Conservation (phyloP, 345 rosid species). For the Pugionium dolabratum region DNA sequence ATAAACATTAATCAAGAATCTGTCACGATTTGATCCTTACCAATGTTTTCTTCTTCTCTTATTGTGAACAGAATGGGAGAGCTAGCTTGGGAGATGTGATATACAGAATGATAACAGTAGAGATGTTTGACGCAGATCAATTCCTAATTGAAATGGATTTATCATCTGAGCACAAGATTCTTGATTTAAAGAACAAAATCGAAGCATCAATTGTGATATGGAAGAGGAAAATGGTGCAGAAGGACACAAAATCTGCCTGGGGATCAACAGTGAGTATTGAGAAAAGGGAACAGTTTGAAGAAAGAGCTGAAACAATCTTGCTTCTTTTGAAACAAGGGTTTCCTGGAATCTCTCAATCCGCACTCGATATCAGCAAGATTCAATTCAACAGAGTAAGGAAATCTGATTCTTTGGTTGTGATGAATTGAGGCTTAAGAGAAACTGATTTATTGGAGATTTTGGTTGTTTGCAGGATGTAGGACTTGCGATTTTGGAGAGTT, state of each 20-base stretch:
- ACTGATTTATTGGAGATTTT: not conserved
- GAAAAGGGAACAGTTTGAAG: constrained; percentile 90
- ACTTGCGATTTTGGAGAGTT: constrained; percentile 80
- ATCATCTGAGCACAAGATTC: constrained; percentile 77
- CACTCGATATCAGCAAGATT: constrained; percentile 45
- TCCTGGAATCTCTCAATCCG: constrained; percentile 80
- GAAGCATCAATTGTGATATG: constrained; percentile 92
- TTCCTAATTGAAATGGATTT: constrained; percentile 70
- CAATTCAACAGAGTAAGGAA: constrained; percentile 40
- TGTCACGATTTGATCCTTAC: constrained; percentile 15
- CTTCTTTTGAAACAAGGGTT: constrained; percentile 72
- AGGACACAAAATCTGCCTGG: constrained; percentile 79
- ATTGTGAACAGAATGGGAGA: constrained; percentile 65
- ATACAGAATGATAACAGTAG: constrained; percentile 73
- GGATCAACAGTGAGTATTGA: constrained; percentile 80
- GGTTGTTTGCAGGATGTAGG: constrained; percentile 67
- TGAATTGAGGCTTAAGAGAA: too few species aligned
- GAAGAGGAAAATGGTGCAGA: constrained; percentile 82
- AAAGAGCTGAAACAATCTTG: constrained; percentile 82
- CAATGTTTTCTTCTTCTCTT: not conserved
- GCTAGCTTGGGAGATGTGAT: constrained; percentile 79
- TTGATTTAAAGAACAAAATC: constrained; percentile 81
- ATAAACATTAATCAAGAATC: constrained; percentile 8
- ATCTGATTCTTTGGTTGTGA: too few species aligned
- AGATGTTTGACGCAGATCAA: constrained; percentile 75